phyloP scores from a whole-genome alignment of 345 rosid species.

The Syzygium grande region DNA sequence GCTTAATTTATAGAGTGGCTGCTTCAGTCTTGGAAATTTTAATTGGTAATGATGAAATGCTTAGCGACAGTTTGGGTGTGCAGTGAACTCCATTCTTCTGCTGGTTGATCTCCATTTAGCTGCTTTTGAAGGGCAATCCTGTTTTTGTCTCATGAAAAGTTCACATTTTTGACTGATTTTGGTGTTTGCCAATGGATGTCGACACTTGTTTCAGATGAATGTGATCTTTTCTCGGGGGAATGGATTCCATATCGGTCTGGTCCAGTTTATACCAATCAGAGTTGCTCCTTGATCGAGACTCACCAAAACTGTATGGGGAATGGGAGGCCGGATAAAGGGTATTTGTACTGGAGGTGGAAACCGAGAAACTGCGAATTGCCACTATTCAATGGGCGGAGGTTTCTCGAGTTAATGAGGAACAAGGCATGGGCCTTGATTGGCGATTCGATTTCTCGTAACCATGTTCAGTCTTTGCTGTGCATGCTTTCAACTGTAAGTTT shows the following conservation, averaged over 20 bases:
- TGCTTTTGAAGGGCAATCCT: not conserved
- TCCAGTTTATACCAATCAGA: slow-evolving; percentile 66
- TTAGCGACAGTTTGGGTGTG: not conserved
- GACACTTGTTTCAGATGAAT: slow-evolving; percentile 25
- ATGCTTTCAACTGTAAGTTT: slow-evolving; percentile 65
- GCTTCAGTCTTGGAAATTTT: not conserved
- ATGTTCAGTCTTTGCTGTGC: slow-evolving; percentile 77
- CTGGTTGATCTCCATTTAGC: not conserved
- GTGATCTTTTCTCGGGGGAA: slow-evolving; percentile 71
- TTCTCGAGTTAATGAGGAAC: slow-evolving; percentile 68
- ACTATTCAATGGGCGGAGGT: slow-evolving; percentile 48
- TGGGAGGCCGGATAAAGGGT: slow-evolving; percentile 75
- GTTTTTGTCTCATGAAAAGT: not conserved
- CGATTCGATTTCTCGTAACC: slow-evolving; percentile 94
- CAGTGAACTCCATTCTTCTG: not conserved
- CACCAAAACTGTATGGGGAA: slow-evolving; percentile 93
- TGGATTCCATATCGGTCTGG: slow-evolving; percentile 78
- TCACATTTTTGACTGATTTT: not conserved
- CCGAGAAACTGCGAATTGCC: slow-evolving; percentile 72
- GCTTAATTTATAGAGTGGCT: not conserved
- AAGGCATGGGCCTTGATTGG: slow-evolving; percentile 85
- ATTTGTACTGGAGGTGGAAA: slow-evolving; percentile 85
- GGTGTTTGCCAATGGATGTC: slow-evolving; percentile 7
- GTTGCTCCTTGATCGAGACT: slow-evolving; percentile 58
- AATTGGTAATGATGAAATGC: not conserved